Conservation (phyloP, 768 basidiomycete species). For the Amanita pseudoporphyria region DNA sequence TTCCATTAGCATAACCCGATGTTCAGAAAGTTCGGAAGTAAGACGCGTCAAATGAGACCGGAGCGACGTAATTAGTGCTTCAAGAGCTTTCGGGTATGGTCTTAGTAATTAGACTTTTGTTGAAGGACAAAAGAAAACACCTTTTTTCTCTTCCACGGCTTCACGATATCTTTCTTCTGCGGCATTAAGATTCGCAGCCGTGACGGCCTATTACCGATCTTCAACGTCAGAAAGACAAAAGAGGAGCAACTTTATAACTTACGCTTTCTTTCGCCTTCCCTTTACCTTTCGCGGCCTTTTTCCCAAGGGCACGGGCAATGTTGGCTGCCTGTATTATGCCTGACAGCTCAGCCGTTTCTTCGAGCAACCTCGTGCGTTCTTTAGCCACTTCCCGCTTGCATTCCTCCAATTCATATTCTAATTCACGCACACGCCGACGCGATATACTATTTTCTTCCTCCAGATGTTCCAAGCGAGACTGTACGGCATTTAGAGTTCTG, state of each 20-base stretch:
- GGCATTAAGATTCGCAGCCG: slow-evolving; percentile 25
- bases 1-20: slow-evolving; percentile 60
- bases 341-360: slow-evolving; percentile 38
- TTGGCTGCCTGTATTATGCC: slow-evolving; percentile 9
- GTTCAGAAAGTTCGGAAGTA: slow-evolving; percentile 67
- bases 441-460: slow-evolving; percentile 81
- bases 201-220: slow-evolving; percentile 13
- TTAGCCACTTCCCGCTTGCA: slow-evolving; percentile 67
- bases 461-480: slow-evolving; percentile 58
- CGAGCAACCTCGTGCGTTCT: slow-evolving; percentile 57
- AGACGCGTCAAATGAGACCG: slow-evolving; percentile 69
- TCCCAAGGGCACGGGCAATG: slow-evolving; percentile 23
- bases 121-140: slow-evolving; percentile 28
- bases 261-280: slow-evolving; percentile 29
- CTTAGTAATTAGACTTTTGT: slow-evolving; percentile 14
- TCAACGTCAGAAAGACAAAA: background rate
- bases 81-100: slow-evolving; percentile 45
- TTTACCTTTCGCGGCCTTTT: slow-evolving; percentile 15
- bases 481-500: slow-evolving; percentile 52
- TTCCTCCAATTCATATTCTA: slow-evolving; percentile 79
- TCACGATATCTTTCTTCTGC: slow-evolving; percentile 50
- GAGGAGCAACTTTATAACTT: background rate
- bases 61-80: slow-evolving; percentile 66
- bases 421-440: slow-evolving; percentile 71
- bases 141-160: slow-evolving; percentile 84